Conservation (phyloP, 352 stramenopile genomes). For the Phytophthora tubulina region DNA sequence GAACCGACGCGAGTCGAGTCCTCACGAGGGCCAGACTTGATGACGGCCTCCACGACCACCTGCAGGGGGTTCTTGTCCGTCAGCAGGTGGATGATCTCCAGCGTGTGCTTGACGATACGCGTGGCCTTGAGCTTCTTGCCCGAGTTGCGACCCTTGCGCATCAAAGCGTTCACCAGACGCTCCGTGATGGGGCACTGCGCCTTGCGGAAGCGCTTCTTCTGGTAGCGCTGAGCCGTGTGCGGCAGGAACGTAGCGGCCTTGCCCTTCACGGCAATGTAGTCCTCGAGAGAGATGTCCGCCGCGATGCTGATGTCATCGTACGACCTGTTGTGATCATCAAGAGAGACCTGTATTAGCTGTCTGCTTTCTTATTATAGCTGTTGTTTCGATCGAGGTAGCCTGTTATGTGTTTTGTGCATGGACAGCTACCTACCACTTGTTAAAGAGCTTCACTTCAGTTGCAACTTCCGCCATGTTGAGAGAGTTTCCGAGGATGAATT, state of each 20-base stretch:
- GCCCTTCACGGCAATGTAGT: slow-evolving; percentile 99
- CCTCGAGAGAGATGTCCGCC: slow-evolving; percentile 97
- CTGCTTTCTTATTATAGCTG: background rate
- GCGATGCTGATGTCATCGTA: slow-evolving; percentile 99
- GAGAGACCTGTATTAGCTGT: slow-evolving; percentile 37
- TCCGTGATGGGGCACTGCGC: slow-evolving; percentile 99
- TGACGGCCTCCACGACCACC: slow-evolving; percentile 93
- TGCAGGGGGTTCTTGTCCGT: slow-evolving; percentile 99
- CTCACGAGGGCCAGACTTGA: slow-evolving; percentile 97
- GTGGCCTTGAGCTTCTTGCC: slow-evolving; percentile 99
- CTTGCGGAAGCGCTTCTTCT: slow-evolving; percentile 99
- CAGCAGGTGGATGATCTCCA: slow-evolving; percentile 99
- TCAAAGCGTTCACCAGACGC: slow-evolving; percentile 97
- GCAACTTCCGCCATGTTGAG: slow-evolving; percentile 94
- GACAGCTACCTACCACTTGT: slow-evolving; percentile 89
- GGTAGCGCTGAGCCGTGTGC: slow-evolving; percentile 99
- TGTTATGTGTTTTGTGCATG: background rate
- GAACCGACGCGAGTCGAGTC: slow-evolving; percentile 99
- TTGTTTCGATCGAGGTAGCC: background rate
- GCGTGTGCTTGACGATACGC: slow-evolving; percentile 98
- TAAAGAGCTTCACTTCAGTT: slow-evolving; percentile 96
- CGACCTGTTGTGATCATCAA: slow-evolving; percentile 68
- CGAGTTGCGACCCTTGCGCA: slow-evolving; percentile 99
- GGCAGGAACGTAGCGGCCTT: slow-evolving; percentile 99
- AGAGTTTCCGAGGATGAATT: slow-evolving; percentile 91